A percentile compares a stretch with the other conserved stretches of the same genome.
These are phyloP conservation scores for Macrolepiota fuliginosa DNA, from an alignment of 768 basidiomycete species.

Conservation along the genomic window DNA sequence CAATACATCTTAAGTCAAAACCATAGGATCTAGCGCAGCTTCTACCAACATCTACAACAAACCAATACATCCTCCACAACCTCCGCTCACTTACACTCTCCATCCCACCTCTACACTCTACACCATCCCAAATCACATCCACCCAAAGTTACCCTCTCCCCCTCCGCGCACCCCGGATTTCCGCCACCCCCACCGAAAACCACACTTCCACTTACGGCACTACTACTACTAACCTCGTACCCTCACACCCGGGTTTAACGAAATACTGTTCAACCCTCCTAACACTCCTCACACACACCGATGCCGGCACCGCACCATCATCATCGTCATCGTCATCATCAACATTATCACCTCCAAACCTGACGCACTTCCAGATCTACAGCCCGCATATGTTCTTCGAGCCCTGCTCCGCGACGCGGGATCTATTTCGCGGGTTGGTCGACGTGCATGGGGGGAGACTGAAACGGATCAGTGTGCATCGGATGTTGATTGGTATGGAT, in stretches of 20 bases:
- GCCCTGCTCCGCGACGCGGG: slow-evolving; percentile 33
- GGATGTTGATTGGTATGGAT: slow-evolving; percentile 52
- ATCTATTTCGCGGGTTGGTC: slow-evolving; percentile 53
- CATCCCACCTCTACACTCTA: slow-evolving; percentile 41
- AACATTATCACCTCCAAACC: slow-evolving; percentile 42
- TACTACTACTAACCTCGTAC: background rate
- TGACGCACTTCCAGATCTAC: slow-evolving; percentile 56
- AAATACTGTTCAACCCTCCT: slow-evolving; percentile 1
- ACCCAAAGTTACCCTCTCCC: background rate
- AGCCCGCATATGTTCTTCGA: slow-evolving; percentile 37
- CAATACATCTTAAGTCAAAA: background rate
- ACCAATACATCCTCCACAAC: slow-evolving; percentile 33
- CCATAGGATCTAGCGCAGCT: slow-evolving; percentile 49
- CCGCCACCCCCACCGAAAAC: background rate
- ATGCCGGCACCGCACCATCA: too few species aligned
- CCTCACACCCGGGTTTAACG: background rate
- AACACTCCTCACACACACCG: slow-evolving; percentile 43
- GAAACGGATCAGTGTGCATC: slow-evolving; percentile 58
- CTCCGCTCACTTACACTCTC: slow-evolving; percentile 35
- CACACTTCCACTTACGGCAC: too few species aligned
- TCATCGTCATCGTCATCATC: too few species aligned
- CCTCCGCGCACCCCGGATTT: background rate
- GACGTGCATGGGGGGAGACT: slow-evolving; percentile 49
- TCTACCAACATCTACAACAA: slow-evolving; percentile 25
- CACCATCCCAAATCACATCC: slow-evolving; percentile 19